Evolutionary conservation across 306 rosid species (phyloP), one percentile per base, ranked within the genome.

Genomic region (Betula pendula): DNA sequence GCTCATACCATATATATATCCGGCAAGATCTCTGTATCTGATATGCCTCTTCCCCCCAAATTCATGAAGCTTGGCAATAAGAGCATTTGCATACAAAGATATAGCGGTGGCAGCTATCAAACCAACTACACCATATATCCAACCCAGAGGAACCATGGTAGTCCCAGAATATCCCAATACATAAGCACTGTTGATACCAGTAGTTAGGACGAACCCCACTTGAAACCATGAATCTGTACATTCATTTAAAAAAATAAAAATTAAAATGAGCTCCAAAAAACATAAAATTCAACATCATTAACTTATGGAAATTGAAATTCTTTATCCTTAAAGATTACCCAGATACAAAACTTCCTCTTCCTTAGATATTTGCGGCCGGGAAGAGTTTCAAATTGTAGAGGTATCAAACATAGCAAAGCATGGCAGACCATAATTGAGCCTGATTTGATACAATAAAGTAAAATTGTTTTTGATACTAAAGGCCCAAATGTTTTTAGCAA

Each of bases 21-120:
- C 97, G 7, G 98, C 97, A 77, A 95, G 93, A 79, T 95, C 98
- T 79, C 98, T 89, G 80, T 95, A 95, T 85, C 98, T 83, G 81
- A 95, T 95, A 81, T 92, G 97, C 88, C 97, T 87, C 68, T 75
- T 88, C 72, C 98, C 98, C 17, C 98, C 98, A 66, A 77, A 83
- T 78, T 89, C 95, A 88, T 95, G 98, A 16, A 95, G 96, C 91
- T 75, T 89, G 75, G 98, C 98, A 73, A 95, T 47, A 58, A 95
- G 96, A 76, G 93, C 22, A 74, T 89, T 95, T 14, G 97, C 97
- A 77, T 89, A 89, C 22, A 95, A 84, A 15, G 98, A 95, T 19
- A 95, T 88, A 0, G 83, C 86, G 1, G 96, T 84, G 17, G 97
- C 97, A n/a, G 76, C 69, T 76, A 95, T 33, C 35, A 95, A 83